These are phyloP conservation scores for Scutellospora calospora DNA, from an alignment of 371 early-diverging fungal species.

Conservation along the genomic window DNA sequence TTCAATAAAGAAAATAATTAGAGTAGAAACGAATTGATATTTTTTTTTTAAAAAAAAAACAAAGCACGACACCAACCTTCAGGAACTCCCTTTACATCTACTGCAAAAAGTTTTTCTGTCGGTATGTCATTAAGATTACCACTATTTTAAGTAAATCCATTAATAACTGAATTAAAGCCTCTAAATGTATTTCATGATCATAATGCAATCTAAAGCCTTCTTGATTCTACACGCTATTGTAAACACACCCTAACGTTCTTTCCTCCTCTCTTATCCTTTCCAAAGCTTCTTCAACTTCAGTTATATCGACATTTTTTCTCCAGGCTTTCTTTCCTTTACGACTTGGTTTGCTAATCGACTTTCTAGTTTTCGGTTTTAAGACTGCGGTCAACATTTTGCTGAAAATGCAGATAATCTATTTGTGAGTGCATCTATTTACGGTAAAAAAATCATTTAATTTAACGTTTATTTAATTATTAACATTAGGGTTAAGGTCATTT, in stretches of 20 bases:
- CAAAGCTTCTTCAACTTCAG: conserved; percentile 77
- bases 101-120: conserved; percentile 74
- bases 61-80: conserved; percentile 52
- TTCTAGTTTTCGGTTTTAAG: no score
- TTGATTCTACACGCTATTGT: neutral
- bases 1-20: conserved; percentile 7
- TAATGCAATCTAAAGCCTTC: neutral
- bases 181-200: neutral
- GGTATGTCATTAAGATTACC: neutral
- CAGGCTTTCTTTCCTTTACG: conserved; percentile 94
- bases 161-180: neutral
- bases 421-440: no score
- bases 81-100: conserved; percentile 77
- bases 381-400: no score
- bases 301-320: conserved; percentile 92
- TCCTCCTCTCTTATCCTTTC: conserved; percentile 82
- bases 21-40: neutral
- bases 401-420: no score
- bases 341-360: conserved; percentile 45
- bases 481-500: no score
- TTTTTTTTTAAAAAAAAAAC: neutral
- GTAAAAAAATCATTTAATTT: no score
- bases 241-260: conserved; percentile 67
- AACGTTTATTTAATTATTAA: no score
- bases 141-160: neutral